Evolutionary conservation across 2,329 filamentous ascomycete genomes (phyloP).

Genomic region (Cytospora schulzeri): DNA sequence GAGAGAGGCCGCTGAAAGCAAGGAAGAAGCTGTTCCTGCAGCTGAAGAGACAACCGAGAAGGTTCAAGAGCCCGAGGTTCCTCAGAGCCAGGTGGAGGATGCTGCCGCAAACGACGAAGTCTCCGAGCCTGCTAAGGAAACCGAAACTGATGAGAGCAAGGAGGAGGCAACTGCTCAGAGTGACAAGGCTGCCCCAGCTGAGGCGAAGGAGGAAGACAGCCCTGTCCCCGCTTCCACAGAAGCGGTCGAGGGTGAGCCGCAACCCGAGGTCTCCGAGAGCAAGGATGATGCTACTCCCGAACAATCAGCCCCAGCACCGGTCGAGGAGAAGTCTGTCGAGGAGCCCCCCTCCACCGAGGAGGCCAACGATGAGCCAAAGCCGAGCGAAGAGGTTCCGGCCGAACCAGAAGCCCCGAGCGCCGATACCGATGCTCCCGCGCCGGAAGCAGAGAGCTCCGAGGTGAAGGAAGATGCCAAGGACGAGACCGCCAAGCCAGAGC

Average conservation of each 20-base stretch:
- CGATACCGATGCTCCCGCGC: not conserved
- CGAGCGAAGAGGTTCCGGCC: not conserved
- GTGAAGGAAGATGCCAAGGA: not conserved
- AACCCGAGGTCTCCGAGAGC: constrained; percentile 1
- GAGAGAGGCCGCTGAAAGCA: not conserved
- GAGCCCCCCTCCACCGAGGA: not conserved
- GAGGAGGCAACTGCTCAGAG: not conserved
- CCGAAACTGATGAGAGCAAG: not conserved
- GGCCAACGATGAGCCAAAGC: not conserved
- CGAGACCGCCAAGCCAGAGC: constrained; percentile 1
- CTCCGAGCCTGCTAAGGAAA: not conserved
- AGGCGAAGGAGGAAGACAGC: constrained; percentile 1
- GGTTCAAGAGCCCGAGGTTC: not conserved
- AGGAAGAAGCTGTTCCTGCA: constrained; percentile 7
- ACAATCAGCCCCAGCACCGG: not conserved
- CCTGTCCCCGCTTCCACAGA: not conserved
- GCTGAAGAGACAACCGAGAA: constrained; percentile 13
- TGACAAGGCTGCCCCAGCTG: constrained; percentile 2
- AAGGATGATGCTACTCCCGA: not conserved
- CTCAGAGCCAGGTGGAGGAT: constrained; percentile 1
- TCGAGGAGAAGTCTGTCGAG: constrained; percentile 12
- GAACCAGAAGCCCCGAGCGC: not conserved
- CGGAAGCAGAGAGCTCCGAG: constrained; percentile 2
- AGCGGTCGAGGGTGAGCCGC: not conserved
- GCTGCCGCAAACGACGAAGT: not conserved